Percentiles rank a stretch among this genome's conserved stretches.
Conservation (phyloP, 169 alveolate genomes). For the Perkinsus marinus region DNA sequence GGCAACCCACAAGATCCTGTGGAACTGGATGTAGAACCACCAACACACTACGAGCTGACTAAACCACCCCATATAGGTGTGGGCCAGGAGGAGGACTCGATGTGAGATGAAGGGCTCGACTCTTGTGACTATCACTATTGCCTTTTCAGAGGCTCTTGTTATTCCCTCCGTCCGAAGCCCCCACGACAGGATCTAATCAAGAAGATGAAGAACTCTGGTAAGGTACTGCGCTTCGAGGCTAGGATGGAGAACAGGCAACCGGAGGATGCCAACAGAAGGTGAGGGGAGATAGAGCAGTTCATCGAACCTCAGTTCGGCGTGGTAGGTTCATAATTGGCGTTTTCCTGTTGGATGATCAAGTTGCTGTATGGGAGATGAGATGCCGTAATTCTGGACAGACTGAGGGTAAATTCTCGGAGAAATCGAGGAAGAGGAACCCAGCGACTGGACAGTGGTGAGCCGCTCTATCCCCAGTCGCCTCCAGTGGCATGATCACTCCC, state of each 20-base stretch:
- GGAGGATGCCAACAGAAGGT: constrained; percentile 54
- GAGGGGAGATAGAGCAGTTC: too few relatives aligned
- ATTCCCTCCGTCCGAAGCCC: constrained; percentile 47
- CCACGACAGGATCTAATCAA: constrained; percentile 55
- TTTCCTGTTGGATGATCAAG: constrained; percentile 58
- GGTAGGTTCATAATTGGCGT: constrained; percentile 46
- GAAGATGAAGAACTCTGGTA: constrained; percentile 51
- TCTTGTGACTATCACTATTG: background rate
- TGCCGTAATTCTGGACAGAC: constrained; percentile 62
- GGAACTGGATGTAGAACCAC: constrained; percentile 4
- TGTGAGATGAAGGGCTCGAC: constrained; percentile 44
- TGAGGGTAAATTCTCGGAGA: constrained; percentile 65
- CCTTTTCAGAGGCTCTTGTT: background rate
- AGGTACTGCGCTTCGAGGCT: constrained; percentile 61
- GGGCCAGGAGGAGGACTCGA: constrained; percentile 64
- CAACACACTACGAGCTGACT: constrained; percentile 47
- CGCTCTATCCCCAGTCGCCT: background rate
- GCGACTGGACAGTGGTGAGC: constrained; percentile 23
- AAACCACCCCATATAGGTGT: constrained; percentile 64
- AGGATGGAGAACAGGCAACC: constrained; percentile 49
- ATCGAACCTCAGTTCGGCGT: too few relatives aligned
- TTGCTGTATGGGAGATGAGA: constrained; percentile 51
- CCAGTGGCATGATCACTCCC: too few relatives aligned
- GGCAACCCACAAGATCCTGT: background rate
- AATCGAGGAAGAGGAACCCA: constrained; percentile 55